phyloP scores from a whole-genome alignment of 2,329 filamentous ascomycete genomes.

The Cadophora malorum region DNA sequence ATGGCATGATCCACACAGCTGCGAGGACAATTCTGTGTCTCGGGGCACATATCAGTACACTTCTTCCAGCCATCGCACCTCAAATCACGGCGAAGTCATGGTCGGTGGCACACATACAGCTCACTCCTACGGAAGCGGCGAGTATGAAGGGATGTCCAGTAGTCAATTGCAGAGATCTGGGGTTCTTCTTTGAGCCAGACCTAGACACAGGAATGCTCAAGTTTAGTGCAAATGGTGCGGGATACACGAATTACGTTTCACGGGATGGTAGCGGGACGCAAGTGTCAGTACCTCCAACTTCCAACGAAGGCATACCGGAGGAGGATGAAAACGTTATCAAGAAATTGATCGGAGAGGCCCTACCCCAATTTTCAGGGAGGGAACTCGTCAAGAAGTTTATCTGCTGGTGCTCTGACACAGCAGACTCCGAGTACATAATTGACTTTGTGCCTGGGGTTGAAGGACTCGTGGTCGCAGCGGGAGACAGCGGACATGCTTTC shows the following conservation, averaged over 20 bases:
- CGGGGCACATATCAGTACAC: not conserved
- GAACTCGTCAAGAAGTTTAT: constrained; percentile 19
- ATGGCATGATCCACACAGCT: not conserved
- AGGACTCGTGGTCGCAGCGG: constrained; percentile 8
- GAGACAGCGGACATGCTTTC: constrained; percentile 8
- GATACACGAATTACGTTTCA: no score
- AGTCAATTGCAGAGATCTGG: no score
- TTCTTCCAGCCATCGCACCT: not conserved
- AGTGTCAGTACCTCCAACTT: no score
- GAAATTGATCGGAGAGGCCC: not conserved
- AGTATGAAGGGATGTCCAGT: no score
- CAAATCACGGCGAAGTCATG: not conserved
- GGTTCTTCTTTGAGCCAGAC: no score
- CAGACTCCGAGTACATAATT: constrained; percentile 15
- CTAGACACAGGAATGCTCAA: no score
- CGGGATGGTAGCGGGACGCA: no score
- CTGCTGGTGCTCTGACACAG: constrained; percentile 11
- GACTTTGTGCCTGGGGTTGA: not conserved
- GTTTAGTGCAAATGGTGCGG: no score
- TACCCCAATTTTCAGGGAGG: constrained; percentile 8
- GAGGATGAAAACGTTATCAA: not conserved
- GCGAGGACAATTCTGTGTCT: not conserved
- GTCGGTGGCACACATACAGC: no score
- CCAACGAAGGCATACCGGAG: no score
- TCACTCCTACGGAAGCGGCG: no score